Percentiles rank a stretch among this genome's conserved stretches.
Evolutionary conservation across 768 basidiomycete genomes (phyloP).

Genomic region (Trametes sanguinea): DNA sequence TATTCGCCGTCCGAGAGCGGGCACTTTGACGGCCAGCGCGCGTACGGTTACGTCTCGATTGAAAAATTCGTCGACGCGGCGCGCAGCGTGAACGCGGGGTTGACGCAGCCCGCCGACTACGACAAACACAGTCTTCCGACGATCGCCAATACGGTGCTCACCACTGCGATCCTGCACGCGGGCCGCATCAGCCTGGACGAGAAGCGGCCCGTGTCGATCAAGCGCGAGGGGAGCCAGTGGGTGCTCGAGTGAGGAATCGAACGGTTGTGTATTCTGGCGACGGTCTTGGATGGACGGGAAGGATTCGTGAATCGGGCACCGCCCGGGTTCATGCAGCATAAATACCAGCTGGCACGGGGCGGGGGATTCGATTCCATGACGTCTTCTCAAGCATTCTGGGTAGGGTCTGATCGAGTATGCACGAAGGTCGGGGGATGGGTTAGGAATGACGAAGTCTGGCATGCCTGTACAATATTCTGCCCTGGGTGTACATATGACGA

Average conservation of each 20-base stretch:
- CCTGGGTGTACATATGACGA: neutral
- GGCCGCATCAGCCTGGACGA: conserved; percentile 90
- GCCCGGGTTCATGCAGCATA: neutral
- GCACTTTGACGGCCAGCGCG: conserved; percentile 92
- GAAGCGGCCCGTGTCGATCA: conserved; percentile 80
- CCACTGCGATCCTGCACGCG: conserved; percentile 87
- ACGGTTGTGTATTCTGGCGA: conserved; percentile 24
- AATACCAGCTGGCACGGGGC: neutral
- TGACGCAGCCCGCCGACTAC: conserved; percentile 66
- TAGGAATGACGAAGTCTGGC: neutral
- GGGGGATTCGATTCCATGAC: neutral
- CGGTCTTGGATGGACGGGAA: neutral
- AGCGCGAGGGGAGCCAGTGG: conserved; percentile 65
- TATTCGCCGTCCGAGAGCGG: conserved; percentile 91
- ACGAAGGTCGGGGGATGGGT: neutral
- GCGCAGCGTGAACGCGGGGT: conserved; percentile 72
- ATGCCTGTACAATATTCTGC: neutral
- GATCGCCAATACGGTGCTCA: conserved; percentile 84
- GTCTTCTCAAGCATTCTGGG: neutral
- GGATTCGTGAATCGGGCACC: neutral
- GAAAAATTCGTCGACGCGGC: conserved; percentile 91
- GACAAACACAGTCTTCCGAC: conserved; percentile 84
- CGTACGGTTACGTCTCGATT: conserved; percentile 90
- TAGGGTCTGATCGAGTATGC: neutral
- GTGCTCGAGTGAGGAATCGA: conserved; percentile 51